Conservation (phyloP, 495 filamentous ascomycete species). For the Aspergillus mulundensis region DNA sequence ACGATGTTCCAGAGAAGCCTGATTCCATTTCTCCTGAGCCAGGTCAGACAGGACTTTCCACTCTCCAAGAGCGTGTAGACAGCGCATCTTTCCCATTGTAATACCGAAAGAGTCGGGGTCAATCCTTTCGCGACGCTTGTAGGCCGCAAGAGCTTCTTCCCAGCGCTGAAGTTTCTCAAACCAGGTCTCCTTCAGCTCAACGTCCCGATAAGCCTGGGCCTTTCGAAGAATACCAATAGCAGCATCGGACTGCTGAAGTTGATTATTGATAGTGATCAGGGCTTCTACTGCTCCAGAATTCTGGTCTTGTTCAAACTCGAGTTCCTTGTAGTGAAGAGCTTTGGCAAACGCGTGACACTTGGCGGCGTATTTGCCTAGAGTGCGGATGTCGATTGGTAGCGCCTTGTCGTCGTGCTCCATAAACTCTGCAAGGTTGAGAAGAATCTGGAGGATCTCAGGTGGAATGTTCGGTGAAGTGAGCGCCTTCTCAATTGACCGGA, state of each 20-base stretch:
- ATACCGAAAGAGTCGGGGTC: slow-evolving; percentile 80
- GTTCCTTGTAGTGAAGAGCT: slow-evolving; percentile 96
- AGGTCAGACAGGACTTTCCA: slow-evolving; percentile 89
- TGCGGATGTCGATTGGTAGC: slow-evolving; percentile 92
- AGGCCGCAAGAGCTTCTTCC: slow-evolving; percentile 95
- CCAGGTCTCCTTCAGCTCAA: slow-evolving; percentile 95
- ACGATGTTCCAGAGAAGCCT: slow-evolving; percentile 77
- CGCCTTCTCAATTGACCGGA: slow-evolving; percentile 91
- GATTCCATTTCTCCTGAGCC: slow-evolving; percentile 88
- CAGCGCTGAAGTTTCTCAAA: slow-evolving; percentile 97
- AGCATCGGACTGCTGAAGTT: slow-evolving; percentile 94
- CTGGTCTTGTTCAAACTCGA: slow-evolving; percentile 96
- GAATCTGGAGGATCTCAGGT: slow-evolving; percentile 87
- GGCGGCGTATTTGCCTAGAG: slow-evolving; percentile 84
- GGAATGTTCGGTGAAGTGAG: slow-evolving; percentile 90
- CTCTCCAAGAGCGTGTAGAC: slow-evolving; percentile 92
- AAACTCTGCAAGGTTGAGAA: slow-evolving; percentile 96
- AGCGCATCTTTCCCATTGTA: slow-evolving; percentile 99
- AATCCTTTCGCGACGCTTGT: slow-evolving; percentile 70
- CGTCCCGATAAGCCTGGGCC: slow-evolving; percentile 89
- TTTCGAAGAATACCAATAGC: slow-evolving; percentile 95
- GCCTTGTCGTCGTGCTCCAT: slow-evolving; percentile 99
- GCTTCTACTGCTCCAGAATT: slow-evolving; percentile 94
- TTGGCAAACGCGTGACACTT: slow-evolving; percentile 98
- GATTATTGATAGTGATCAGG: slow-evolving; percentile 97